Evolutionary conservation across 2,329 filamentous ascomycete species (phyloP).

Genomic region (Cladobotryum protrusum): DNA sequence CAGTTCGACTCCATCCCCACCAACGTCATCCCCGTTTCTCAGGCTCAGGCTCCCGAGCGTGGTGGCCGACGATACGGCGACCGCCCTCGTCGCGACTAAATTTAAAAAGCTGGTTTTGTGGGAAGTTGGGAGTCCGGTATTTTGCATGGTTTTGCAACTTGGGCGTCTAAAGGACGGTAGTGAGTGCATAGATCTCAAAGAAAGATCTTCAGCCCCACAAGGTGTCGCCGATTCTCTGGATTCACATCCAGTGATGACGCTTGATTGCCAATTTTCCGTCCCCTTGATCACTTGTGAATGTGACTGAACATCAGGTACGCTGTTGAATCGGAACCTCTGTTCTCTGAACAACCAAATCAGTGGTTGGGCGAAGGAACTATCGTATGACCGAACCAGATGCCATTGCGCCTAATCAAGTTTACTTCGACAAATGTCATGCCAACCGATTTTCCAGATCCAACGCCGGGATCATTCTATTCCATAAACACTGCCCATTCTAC

Average conservation of each 20-base stretch:
- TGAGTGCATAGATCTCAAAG: conserved; percentile 54
- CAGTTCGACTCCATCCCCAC: conserved; percentile 97
- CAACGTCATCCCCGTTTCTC: conserved; percentile 86
- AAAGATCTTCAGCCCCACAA: conserved; percentile 57
- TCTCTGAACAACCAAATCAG: conserved; percentile 2
- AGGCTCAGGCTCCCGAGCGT: conserved; percentile 81
- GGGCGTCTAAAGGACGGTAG: conserved; percentile 52
- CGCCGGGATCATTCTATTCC: background rate
- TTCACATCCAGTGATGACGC: conserved; percentile 60
- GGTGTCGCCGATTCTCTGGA: conserved; percentile 83
- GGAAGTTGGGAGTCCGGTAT: conserved; percentile 38
- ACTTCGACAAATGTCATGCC: background rate
- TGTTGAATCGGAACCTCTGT: background rate
- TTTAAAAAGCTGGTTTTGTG: conserved; percentile 25
- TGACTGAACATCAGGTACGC: conserved; percentile 16
- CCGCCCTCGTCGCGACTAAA: conserved; percentile 40
- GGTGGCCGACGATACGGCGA: conserved; percentile 68
- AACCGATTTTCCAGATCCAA: conserved; percentile 3
- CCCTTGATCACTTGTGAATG: conserved; percentile 21
- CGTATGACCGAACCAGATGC: background rate
- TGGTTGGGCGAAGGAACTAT: background rate
- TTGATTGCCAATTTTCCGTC: conserved; percentile 73
- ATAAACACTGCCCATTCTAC: background rate
- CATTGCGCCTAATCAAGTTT: background rate
- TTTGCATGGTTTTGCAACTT: conserved; percentile 39